Percentiles rank a stretch among this genome's conserved stretches.
These are phyloP conservation scores for Neonectria faginata DNA, from an alignment of 2,329 filamentous ascomycete species.

Conservation along the genomic window DNA sequence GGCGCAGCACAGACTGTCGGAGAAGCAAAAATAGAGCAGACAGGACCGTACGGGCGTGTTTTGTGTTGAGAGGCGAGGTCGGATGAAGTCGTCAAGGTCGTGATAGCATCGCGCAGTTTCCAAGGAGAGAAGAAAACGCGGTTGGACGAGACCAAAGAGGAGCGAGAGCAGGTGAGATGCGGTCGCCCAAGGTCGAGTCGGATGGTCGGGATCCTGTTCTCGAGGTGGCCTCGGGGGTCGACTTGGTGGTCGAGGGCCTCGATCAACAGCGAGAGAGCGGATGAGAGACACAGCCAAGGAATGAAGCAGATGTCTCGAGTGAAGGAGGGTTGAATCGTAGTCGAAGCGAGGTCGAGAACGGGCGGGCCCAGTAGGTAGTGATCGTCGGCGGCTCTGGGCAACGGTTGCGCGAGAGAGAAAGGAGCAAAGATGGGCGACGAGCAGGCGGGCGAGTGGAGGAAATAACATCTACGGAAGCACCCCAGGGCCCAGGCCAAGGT, in stretches of 20 bases:
- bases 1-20: conserved; percentile 23
- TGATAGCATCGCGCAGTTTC: conserved; percentile 26
- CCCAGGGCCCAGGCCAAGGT: conserved; percentile 5
- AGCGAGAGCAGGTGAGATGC: conserved; percentile 32
- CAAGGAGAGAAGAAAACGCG: background rate
- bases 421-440: conserved; percentile 33
- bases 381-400: conserved; percentile 42
- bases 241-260: conserved; percentile 21
- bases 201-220: conserved; percentile 17
- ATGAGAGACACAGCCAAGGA: conserved; percentile 22
- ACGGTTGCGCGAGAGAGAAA: conserved; percentile 35
- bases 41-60: conserved; percentile 4
- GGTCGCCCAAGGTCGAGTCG: conserved; percentile 12
- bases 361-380: conserved; percentile 39
- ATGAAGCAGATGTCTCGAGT: conserved; percentile 26
- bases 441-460: conserved; percentile 24
- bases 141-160: conserved; percentile 26
- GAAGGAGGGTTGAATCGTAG: conserved; percentile 13
- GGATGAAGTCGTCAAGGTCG: conserved; percentile 18
- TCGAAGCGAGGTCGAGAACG: conserved; percentile 32
- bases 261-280: conserved; percentile 6
- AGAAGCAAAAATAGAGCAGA: conserved; percentile 15
- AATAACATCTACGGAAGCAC: conserved; percentile 14
- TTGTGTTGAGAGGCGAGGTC: conserved; percentile 27
- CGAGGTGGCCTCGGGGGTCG: conserved; percentile 14